Conservation (phyloP, 2,329 filamentous ascomycete genomes). For the Cercospora brassicicola region DNA sequence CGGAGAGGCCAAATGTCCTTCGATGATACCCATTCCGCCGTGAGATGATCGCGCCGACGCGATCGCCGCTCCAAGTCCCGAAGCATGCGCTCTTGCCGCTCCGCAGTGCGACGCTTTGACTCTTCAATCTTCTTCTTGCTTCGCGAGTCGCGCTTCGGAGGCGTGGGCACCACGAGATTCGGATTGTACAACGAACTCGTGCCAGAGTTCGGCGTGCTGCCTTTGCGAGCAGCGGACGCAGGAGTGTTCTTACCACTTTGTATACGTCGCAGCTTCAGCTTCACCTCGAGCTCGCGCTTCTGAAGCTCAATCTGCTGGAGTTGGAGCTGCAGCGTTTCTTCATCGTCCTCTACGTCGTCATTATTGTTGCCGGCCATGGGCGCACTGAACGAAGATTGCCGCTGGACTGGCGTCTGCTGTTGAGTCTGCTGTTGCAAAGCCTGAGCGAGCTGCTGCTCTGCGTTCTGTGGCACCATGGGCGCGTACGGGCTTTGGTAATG, state of each 20-base stretch:
- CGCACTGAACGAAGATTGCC: constrained; percentile 25
- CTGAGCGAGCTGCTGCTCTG: constrained; percentile 36
- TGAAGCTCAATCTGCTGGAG: constrained; percentile 41
- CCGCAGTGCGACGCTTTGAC: constrained; percentile 39
- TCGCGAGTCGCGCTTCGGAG: constrained; percentile 39
- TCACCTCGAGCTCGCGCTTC: constrained; percentile 41
- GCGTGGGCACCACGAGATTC: constrained; percentile 27
- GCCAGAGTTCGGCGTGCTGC: constrained; percentile 21
- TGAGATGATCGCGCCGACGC: constrained; percentile 40
- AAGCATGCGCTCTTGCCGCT: constrained; percentile 42
- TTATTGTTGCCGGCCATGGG: constrained; percentile 20
- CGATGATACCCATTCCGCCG: constrained; percentile 42
- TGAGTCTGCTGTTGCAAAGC: constrained; percentile 20
- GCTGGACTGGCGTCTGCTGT: constrained; percentile 25
- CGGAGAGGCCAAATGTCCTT: constrained; percentile 43
- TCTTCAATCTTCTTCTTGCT: constrained; percentile 44
- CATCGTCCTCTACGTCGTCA: constrained; percentile 36
- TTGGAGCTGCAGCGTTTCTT: constrained; percentile 40
- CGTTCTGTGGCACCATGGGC: constrained; percentile 31
- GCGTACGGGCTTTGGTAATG: constrained; percentile 41
- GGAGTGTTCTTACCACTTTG: constrained; percentile 34
- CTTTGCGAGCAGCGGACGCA: constrained; percentile 20
- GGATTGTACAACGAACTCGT: constrained; percentile 31
- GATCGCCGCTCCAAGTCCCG: constrained; percentile 40
- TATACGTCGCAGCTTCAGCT: constrained; percentile 39